phyloP scores from a whole-genome alignment of 331 rosid genomes.

The Ulmus americana region DNA sequence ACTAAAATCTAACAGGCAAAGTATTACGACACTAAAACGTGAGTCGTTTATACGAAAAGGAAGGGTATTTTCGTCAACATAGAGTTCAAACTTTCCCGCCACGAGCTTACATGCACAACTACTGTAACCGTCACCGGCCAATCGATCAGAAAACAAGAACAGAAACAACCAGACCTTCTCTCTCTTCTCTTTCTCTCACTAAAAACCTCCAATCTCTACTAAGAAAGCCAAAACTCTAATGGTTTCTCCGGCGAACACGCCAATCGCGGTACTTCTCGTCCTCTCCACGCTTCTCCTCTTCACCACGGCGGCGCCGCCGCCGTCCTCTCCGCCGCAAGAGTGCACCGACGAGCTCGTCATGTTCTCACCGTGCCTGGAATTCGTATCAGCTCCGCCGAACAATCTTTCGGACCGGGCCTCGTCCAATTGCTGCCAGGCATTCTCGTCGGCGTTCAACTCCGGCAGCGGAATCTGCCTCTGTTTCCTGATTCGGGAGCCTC shows the following conservation, averaged over 20 bases:
- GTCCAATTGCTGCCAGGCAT: slow-evolving; percentile 44
- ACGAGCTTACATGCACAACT: background rate
- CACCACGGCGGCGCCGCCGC: slow-evolving; percentile 7
- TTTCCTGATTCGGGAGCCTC: slow-evolving; percentile 47
- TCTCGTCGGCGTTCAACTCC: slow-evolving; percentile 29
- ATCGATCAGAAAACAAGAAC: background rate
- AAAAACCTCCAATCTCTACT: background rate
- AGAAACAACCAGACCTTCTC: background rate
- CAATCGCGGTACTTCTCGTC: background rate
- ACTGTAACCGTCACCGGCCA: background rate
- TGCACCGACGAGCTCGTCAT: slow-evolving; percentile 44
- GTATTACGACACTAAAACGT: no score
- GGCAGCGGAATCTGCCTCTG: slow-evolving; percentile 50
- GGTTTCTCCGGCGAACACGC: background rate
- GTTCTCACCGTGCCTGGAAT: slow-evolving; percentile 60
- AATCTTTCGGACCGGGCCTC: slow-evolving; percentile 44
- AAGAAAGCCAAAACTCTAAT: slow-evolving; percentile 16
- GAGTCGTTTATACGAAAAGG: no score
- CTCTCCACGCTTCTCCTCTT: slow-evolving; percentile 13
- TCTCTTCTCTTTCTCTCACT: slow-evolving; percentile 3
- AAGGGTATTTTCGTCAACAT: slow-evolving; percentile 15
- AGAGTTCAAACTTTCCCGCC: slow-evolving; percentile 26
- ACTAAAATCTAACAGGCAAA: no score
- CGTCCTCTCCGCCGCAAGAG: slow-evolving; percentile 2
- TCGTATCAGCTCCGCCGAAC: slow-evolving; percentile 61